Percentiles rank a stretch among this genome's conserved stretches.
phyloP scores from a whole-genome alignment of 1,284 basidiomycete species.

The Pseudozyma thailandica region DNA sequence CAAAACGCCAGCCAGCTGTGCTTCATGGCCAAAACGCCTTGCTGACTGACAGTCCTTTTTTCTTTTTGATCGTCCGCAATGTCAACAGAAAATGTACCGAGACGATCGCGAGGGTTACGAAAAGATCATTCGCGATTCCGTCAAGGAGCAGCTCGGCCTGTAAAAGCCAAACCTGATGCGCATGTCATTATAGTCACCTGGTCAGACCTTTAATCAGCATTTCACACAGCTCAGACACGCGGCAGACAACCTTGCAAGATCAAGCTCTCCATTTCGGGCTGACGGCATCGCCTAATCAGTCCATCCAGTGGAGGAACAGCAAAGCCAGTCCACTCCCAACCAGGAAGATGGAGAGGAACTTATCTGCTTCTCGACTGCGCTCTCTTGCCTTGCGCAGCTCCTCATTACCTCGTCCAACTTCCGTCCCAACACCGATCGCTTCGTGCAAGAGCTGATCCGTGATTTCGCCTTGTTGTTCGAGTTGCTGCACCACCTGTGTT shows the following conservation, averaged over 20 bases:
- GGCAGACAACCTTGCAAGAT: no score
- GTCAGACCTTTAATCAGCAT: slow-evolving; percentile 5
- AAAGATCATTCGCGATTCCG: slow-evolving; percentile 59
- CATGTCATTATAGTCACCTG: not conserved
- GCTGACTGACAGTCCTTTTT: slow-evolving; percentile 1
- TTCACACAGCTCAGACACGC: no score
- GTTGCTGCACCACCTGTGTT: slow-evolving; percentile 84
- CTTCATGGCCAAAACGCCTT: not conserved
- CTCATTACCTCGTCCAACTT: slow-evolving; percentile 84
- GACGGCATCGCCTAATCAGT: slow-evolving; percentile 14
- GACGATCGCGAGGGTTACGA: slow-evolving; percentile 66
- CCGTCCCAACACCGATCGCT: slow-evolving; percentile 82
- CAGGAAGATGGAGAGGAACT: slow-evolving; percentile 85
- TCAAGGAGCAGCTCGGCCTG: slow-evolving; percentile 65
- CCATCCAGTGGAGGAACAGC: slow-evolving; percentile 79
- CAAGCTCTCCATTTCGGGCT: not conserved
- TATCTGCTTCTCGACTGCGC: slow-evolving; percentile 81
- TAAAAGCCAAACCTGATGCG: slow-evolving; percentile 20
- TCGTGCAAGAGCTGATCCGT: slow-evolving; percentile 90
- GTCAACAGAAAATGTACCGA: slow-evolving; percentile 62
- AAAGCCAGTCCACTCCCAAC: slow-evolving; percentile 84
- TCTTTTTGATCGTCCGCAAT: not conserved
- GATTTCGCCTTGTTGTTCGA: slow-evolving; percentile 86
- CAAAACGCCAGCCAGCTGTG: not conserved
- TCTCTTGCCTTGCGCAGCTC: slow-evolving; percentile 84